These are phyloP conservation scores for Tetrapisispora namnaoensis DNA, from an alignment of 805 yeast genomes.

Conservation along the genomic window DNA sequence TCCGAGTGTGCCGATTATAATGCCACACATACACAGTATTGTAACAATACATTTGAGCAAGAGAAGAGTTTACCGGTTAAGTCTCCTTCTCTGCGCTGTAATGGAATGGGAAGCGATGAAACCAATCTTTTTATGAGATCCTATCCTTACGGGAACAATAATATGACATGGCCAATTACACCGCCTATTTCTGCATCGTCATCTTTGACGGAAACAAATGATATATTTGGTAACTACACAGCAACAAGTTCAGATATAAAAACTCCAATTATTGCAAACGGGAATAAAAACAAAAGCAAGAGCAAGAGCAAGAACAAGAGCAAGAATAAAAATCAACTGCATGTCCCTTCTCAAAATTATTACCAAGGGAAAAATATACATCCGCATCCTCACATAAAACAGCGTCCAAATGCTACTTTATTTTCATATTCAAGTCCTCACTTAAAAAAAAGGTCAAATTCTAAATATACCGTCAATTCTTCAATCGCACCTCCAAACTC, in stretches of 20 bases:
- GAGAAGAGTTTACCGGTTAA: neutral
- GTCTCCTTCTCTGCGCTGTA: neutral
- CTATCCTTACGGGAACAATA: neutral
- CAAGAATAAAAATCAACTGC: neutral
- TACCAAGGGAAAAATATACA: neutral
- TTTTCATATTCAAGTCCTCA: neutral
- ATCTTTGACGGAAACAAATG: neutral
- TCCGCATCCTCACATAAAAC: neutral
- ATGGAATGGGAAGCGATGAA: neutral
- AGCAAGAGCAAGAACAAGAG: neutral
- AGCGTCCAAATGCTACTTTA: neutral
- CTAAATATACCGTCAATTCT: neutral
- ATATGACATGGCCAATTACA: neutral
- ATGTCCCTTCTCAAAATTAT: neutral
- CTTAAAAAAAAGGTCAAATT: neutral
- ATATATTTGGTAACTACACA: neutral
- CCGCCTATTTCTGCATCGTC: slow-evolving; percentile 1
- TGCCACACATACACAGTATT: neutral
- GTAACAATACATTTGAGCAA: neutral
- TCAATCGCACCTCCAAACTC: neutral
- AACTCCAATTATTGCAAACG: neutral
- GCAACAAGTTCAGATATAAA: neutral
- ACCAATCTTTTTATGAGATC: neutral
- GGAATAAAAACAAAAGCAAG: neutral
- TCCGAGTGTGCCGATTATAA: too few species aligned